These are phyloP conservation scores for Leccinellum albellum DNA, from an alignment of 768 basidiomycete genomes.

Conservation along the genomic window DNA sequence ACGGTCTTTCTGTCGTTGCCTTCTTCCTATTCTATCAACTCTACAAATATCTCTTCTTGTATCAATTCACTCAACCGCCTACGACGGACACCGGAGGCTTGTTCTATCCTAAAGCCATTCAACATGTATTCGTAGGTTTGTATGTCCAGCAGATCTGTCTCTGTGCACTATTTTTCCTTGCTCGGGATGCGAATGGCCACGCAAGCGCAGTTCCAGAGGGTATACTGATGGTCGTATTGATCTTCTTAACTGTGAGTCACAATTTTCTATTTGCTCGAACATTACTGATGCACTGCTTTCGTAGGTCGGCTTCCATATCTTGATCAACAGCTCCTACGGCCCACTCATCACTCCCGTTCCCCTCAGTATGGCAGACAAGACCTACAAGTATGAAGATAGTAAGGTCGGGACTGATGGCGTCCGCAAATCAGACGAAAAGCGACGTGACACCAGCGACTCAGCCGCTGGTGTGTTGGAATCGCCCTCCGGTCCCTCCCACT, in stretches of 20 bases:
- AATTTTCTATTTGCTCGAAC: too few species aligned
- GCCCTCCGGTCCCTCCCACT: background rate
- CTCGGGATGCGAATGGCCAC: slow-evolving; percentile 48
- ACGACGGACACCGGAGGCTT: slow-evolving; percentile 82
- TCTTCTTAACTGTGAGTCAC: slow-evolving; percentile 68
- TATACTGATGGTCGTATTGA: slow-evolving; percentile 79
- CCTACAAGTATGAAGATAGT: slow-evolving; percentile 34
- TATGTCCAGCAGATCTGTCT: slow-evolving; percentile 89
- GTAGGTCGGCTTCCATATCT: slow-evolving; percentile 62
- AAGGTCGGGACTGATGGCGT: background rate
- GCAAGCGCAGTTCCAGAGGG: slow-evolving; percentile 69
- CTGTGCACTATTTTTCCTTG: slow-evolving; percentile 87
- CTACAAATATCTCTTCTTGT: slow-evolving; percentile 86
- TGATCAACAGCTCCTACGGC: slow-evolving; percentile 75
- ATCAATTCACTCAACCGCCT: slow-evolving; percentile 66
- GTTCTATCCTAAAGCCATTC: slow-evolving; percentile 93
- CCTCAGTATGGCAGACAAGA: slow-evolving; percentile 70
- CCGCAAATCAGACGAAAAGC: slow-evolving; percentile 15
- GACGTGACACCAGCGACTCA: slow-evolving; percentile 11
- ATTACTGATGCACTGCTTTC: background rate
- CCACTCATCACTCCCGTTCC: slow-evolving; percentile 77
- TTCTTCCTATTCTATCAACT: slow-evolving; percentile 83
- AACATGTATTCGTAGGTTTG: slow-evolving; percentile 90
- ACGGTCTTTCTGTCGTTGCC: slow-evolving; percentile 76
- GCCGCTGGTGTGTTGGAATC: slow-evolving; percentile 5